Percentiles rank a stretch among this genome's conserved stretches.
Evolutionary conservation across 1,284 basidiomycete species (phyloP).

Genomic region (Tilletia caries): DNA sequence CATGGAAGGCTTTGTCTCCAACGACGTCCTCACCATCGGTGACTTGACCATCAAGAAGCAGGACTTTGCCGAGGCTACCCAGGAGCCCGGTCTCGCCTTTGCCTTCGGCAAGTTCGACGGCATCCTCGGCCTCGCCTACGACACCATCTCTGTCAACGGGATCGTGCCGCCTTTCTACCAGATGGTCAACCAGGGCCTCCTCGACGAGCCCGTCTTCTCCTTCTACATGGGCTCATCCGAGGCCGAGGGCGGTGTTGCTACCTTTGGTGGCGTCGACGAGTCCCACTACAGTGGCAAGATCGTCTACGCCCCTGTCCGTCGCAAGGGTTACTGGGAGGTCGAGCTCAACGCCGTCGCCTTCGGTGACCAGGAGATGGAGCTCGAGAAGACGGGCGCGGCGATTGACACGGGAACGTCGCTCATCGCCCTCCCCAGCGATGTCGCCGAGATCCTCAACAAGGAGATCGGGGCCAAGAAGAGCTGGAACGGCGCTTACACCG

Average conservation of each 20-base stretch:
- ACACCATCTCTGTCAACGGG: constrained; percentile 92
- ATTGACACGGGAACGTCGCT: constrained; percentile 77
- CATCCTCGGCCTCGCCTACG: constrained; percentile 89
- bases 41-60: constrained; percentile 74
- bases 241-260: constrained; percentile 83
- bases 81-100: constrained; percentile 95
- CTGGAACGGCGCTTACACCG: constrained; percentile 53
- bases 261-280: constrained; percentile 87
- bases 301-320: constrained; percentile 82
- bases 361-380: constrained; percentile 71
- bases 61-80: constrained; percentile 93
- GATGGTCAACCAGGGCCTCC: constrained; percentile 78
- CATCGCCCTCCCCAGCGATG: constrained; percentile 85
- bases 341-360: constrained; percentile 56
- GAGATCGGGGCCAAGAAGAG: constrained; percentile 60
- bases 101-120: constrained; percentile 88
- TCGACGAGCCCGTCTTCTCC: constrained; percentile 84
- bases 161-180: constrained; percentile 93
- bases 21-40: constrained; percentile 77
- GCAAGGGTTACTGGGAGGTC: constrained; percentile 88
- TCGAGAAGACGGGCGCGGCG: constrained; percentile 79
- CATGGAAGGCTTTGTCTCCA: constrained; percentile 92
- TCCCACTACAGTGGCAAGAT: constrained; percentile 78
- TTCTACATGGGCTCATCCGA: constrained; percentile 89
- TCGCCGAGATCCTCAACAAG: constrained; percentile 96